A percentile compares a stretch with the other conserved stretches of the same genome.
phyloP scores from a whole-genome alignment of 805 yeast species.

The Yarrowia sp. region DNA sequence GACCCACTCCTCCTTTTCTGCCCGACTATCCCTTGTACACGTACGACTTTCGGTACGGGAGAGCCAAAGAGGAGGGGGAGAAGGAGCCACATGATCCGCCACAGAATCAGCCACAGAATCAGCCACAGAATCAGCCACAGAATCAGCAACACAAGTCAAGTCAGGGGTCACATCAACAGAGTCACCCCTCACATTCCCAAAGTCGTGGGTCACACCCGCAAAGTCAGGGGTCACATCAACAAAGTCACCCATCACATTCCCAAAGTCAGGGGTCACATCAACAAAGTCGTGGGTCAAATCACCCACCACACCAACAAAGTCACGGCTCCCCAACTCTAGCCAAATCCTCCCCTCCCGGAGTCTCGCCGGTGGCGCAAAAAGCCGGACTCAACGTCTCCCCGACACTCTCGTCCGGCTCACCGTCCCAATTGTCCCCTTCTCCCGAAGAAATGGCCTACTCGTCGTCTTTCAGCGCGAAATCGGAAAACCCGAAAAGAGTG shows the following conservation, averaged over 20 bases:
- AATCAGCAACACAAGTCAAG: too few relatives aligned
- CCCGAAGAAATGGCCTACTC: conserved; percentile 32
- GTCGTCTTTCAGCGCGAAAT: conserved; percentile 17
- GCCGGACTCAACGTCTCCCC: conserved; percentile 9
- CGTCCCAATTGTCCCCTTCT: not conserved
- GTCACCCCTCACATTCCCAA: too few relatives aligned
- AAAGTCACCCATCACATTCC: not conserved
- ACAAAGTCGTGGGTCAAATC: not conserved
- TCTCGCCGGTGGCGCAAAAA: not conserved
- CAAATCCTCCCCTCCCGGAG: not conserved
- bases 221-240: not conserved
- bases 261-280: not conserved
- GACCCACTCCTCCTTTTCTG: conserved; percentile 18
- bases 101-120: not conserved
- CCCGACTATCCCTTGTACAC: conserved; percentile 23
- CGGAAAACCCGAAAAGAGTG: conserved; percentile 22
- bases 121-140: too few relatives aligned
- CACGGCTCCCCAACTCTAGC: not conserved
- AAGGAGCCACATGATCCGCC: too few relatives aligned
- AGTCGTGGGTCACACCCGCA: too few relatives aligned
- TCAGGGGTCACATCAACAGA: not conserved
- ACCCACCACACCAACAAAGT: not conserved
- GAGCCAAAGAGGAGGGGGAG: not conserved
- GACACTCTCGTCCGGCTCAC: conserved; percentile 3
- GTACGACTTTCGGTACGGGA: conserved; percentile 9